Base-by-base conservation (phyloP, 495 filamentous ascomycete genomes). In the Penicillium atrosanguineum region DNA sequence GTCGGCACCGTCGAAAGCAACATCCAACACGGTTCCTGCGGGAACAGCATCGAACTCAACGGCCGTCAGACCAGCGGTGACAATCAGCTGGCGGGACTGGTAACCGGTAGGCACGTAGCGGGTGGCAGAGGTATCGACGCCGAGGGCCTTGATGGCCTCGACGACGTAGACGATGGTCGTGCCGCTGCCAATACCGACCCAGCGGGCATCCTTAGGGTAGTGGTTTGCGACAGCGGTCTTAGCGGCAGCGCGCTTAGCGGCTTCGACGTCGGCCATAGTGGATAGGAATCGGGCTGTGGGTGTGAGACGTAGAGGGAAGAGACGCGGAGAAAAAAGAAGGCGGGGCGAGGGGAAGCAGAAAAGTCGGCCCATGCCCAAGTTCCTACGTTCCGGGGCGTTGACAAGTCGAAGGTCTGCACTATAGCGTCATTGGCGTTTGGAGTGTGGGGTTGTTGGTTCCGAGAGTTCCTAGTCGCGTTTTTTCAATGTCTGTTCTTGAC, bases 101-200 rank as follows among this genome's bases (percentile, higher is more conserved):
- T 89, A 90, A 34, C 94, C 93, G 0, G 94, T 98, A 0, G 94
- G 93, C 31, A 97, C 81, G 71, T 95, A 98, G 55, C 75, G 77
- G 74, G 91, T 90, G 52, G 66, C 62, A n/a, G 77, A 69, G 44
- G 81, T 79, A 52, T 80, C 73, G 18, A 81, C 63, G 15, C 82
- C 82, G 31, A 87, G 80, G 21, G 82, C 83, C 56, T 87, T 85
- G 72, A 98, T 98, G 37, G 91, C 91, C 62, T 96, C 89, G 46
- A 98, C 92, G 14, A 97, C 94, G 71, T 96, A 95, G 61, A 95
- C 85, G 31, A 98, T 90, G 1, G 94, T 98, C 48, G 85, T 91
- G 52, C 94, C 94, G 51, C 87, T 92, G 49, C 94, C 94, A 70
- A 98, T 97, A 58, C 94, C 94, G 58, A 97, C 83, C 67, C 85